phyloP scores from a whole-genome alignment of 1,139 yeast species.

The Torulaspora pretoriensis region DNA sequence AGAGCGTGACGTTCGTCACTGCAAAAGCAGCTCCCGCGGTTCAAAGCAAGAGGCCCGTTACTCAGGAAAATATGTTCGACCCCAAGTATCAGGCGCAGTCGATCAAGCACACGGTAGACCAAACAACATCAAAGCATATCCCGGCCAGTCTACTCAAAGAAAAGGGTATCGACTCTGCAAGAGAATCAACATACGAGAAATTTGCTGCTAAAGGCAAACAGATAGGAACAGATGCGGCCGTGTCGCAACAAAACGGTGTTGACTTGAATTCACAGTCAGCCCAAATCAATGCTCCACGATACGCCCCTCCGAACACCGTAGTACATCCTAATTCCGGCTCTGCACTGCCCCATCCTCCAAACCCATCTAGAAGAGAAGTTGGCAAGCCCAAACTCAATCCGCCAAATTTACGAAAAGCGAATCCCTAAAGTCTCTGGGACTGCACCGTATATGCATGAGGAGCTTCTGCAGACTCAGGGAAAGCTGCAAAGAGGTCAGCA shows the following conservation, averaged over 20 bases:
- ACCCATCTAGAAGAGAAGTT: slow-evolving; percentile 27
- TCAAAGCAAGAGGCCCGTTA: slow-evolving; percentile 26
- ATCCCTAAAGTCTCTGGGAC: slow-evolving; percentile 2
- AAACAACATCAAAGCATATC: slow-evolving; percentile 33
- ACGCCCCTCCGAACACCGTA: slow-evolving; percentile 29
- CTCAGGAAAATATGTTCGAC: slow-evolving; percentile 30
- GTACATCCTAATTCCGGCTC: slow-evolving; percentile 27
- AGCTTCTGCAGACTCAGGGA: not conserved
- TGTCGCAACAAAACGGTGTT: slow-evolving; percentile 1
- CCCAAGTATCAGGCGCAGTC: slow-evolving; percentile 36
- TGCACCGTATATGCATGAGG: no score
- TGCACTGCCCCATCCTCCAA: slow-evolving; percentile 6
- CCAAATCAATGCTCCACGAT: slow-evolving; percentile 11
- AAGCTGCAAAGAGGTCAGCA: not conserved
- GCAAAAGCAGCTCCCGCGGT: slow-evolving; percentile 34
- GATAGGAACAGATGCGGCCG: slow-evolving; percentile 9
- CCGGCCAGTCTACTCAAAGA: slow-evolving; percentile 29
- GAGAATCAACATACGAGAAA: slow-evolving; percentile 28
- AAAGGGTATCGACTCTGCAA: slow-evolving; percentile 23
- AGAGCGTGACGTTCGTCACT: slow-evolving; percentile 32
- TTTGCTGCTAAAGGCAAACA: slow-evolving; percentile 36
- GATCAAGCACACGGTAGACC: slow-evolving; percentile 35
- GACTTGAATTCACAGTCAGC: not conserved
- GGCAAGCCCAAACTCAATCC: slow-evolving; percentile 34
- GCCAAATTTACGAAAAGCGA: slow-evolving; percentile 7